Percentiles rank a stretch among this genome's conserved stretches.
These are phyloP conservation scores for Rauvolfia tetraphylla DNA, from an alignment of 257 asterid genomes.

Conservation along the genomic window DNA sequence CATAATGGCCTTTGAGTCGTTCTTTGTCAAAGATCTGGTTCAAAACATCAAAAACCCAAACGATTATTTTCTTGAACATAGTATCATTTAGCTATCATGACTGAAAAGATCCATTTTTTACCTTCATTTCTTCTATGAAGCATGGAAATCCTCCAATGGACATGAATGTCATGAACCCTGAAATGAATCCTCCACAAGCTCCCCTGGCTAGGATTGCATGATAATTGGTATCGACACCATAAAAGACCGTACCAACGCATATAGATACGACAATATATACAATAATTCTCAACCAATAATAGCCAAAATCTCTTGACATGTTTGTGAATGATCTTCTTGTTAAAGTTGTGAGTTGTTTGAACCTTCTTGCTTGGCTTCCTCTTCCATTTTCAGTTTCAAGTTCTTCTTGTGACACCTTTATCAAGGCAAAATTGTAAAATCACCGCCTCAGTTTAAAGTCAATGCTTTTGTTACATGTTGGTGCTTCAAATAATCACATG, in stretches of 20 bases:
- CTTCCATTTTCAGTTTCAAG: constrained; percentile 24
- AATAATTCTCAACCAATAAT: constrained; percentile 74
- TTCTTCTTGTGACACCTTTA: constrained; percentile 41
- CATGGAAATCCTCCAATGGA: constrained; percentile 97
- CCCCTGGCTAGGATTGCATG: constrained; percentile 69
- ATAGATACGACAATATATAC: constrained; percentile 55
- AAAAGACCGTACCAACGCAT: constrained; percentile 75
- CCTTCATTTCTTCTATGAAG: constrained; percentile 94
- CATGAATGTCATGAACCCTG: constrained; percentile 96
- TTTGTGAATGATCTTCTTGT: constrained; percentile 66
- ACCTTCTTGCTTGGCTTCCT: constrained; percentile 69
- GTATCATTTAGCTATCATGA: background rate
- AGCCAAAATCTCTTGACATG: constrained; percentile 86
- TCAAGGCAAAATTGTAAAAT: background rate
- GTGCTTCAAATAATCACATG: background rate
- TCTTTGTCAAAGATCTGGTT: constrained; percentile 71
- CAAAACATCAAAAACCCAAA: constrained; percentile 10
- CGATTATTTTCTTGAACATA: background rate
- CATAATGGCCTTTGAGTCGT: constrained; percentile 72
- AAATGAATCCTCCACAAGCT: constrained; percentile 77
- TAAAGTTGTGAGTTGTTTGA: constrained; percentile 56
- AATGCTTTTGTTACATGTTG: background rate
- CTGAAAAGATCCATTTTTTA: constrained; percentile 2
- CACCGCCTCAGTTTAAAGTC: background rate
- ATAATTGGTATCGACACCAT: constrained; percentile 52